Conservation (phyloP, 2,329 filamentous ascomycete species). For the Rutstroemia sydowiana region DNA sequence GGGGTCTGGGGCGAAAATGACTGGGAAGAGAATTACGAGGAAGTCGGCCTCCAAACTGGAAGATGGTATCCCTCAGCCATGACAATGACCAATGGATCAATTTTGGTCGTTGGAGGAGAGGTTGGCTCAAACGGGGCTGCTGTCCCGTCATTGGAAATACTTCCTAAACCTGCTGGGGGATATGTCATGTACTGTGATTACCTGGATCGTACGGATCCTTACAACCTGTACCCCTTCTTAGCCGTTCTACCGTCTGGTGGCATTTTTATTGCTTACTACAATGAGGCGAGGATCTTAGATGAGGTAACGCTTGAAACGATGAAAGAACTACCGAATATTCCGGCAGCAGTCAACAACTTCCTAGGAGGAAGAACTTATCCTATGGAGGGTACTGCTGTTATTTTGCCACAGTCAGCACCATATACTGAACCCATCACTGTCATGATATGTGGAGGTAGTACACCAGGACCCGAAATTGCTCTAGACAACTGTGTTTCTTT, state of each 20-base stretch:
- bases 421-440: conserved; percentile 53
- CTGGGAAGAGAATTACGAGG: conserved; percentile 53
- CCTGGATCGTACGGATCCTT: conserved; percentile 55
- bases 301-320: conserved; percentile 50
- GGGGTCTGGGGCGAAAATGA: conserved; percentile 54
- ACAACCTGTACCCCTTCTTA: conserved; percentile 61
- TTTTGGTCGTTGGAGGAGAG: conserved; percentile 59
- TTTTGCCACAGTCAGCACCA: conserved; percentile 56
- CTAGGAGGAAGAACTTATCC: conserved; percentile 58
- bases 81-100: conserved; percentile 57
- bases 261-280: conserved; percentile 61
- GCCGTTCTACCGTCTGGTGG: conserved; percentile 52
- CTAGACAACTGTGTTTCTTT: conserved; percentile 62
- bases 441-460: conserved; percentile 59
- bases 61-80: conserved; percentile 60
- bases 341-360: conserved; percentile 52
- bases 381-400: conserved; percentile 54
- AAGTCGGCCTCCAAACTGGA: conserved; percentile 47
- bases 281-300: conserved; percentile 59
- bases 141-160: conserved; percentile 55
- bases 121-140: conserved; percentile 53
- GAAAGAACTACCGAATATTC: conserved; percentile 52
- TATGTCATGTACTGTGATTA: conserved; percentile 49
- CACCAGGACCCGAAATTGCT: conserved; percentile 43
- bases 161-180: conserved; percentile 47